Conservation (phyloP, 176 grass and related monocot species). For the Elaeis guineensis region DNA sequence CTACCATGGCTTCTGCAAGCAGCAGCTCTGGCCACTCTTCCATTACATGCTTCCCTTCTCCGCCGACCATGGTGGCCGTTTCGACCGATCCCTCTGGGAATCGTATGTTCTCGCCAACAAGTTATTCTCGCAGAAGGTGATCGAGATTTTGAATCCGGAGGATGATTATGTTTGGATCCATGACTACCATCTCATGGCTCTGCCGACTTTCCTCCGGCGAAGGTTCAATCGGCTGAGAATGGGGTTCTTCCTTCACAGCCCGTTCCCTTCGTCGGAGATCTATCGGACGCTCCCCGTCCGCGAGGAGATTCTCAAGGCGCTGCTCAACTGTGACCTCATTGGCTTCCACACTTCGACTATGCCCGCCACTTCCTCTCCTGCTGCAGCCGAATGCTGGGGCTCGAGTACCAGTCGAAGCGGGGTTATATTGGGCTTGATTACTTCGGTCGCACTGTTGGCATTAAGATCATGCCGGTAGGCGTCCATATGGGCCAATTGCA, state of each 20-base stretch:
- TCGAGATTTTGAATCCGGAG: constrained; percentile 23
- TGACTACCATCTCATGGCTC: constrained; percentile 21
- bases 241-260: constrained; percentile 21
- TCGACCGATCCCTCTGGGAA: constrained; percentile 59
- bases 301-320: constrained; percentile 19
- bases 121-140: constrained; percentile 37
- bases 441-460: constrained; percentile 12
- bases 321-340: constrained; percentile 19
- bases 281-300: constrained; percentile 21
- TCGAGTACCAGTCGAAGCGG: constrained; percentile 22
- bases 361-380: constrained; percentile 21
- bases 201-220: constrained; percentile 30
- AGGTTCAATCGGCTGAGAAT: constrained; percentile 32
- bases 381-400: constrained; percentile 20
- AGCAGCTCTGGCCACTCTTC: constrained; percentile 56
- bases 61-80: constrained; percentile 35
- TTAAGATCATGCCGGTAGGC: constrained; percentile 21
- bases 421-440: constrained; percentile 15
- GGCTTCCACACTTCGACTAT: constrained; percentile 22
- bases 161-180: constrained; percentile 22
- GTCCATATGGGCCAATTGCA: constrained; percentile 18
- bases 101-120: constrained; percentile 18
- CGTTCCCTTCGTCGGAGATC: constrained; percentile 18
- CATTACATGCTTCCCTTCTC: constrained; percentile 61
- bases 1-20: constrained; percentile 76